Percentiles rank a stretch among this genome's conserved stretches.
These are phyloP conservation scores for Termitomyces sp. DNA, from an alignment of 768 basidiomycete genomes.

Conservation along the genomic window DNA sequence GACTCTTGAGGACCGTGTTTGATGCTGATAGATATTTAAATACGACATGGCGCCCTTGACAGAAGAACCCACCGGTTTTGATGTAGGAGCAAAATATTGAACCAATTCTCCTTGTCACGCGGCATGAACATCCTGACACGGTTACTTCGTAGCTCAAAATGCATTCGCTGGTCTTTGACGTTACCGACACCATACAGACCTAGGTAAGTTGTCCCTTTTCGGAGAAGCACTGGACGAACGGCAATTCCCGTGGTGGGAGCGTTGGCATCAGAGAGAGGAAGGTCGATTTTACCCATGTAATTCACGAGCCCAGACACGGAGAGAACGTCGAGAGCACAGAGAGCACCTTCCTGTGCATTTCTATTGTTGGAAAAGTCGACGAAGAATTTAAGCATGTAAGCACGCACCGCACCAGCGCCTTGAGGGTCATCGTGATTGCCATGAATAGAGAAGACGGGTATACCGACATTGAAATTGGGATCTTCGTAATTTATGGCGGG, in stretches of 20 bases:
- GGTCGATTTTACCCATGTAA: constrained; percentile 96
- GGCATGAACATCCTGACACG: constrained; percentile 97
- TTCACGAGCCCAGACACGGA: constrained; percentile 93
- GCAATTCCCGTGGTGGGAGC: constrained; percentile 71
- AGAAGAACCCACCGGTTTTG: constrained; percentile 79
- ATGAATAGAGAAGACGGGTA: constrained; percentile 99
- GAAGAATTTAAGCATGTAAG: not conserved
- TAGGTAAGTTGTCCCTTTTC: constrained; percentile 82
- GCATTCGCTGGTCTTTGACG: constrained; percentile 94
- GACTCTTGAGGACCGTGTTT: constrained; percentile 92
- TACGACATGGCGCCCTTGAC: not conserved
- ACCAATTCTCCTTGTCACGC: constrained; percentile 86
- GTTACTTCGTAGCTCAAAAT: constrained; percentile 90
- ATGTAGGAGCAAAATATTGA: constrained; percentile 89
- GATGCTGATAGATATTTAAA: constrained; percentile 46
- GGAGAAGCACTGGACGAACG: constrained; percentile 84
- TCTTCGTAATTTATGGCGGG: constrained; percentile 98
- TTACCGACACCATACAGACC: constrained; percentile 96
- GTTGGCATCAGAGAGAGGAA: constrained; percentile 68
- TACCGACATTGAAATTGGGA: constrained; percentile 87
- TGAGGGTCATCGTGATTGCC: constrained; percentile 99
- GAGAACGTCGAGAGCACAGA: constrained; percentile 92
- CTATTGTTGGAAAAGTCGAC: not conserved
- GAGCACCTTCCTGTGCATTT: constrained; percentile 76
- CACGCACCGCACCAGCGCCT: constrained; percentile 81